Evolutionary conservation across 495 filamentous ascomycete species (phyloP), one percentile per base, ranked within the genome.

Genomic region (Hyaloscypha hepaticicola): DNA sequence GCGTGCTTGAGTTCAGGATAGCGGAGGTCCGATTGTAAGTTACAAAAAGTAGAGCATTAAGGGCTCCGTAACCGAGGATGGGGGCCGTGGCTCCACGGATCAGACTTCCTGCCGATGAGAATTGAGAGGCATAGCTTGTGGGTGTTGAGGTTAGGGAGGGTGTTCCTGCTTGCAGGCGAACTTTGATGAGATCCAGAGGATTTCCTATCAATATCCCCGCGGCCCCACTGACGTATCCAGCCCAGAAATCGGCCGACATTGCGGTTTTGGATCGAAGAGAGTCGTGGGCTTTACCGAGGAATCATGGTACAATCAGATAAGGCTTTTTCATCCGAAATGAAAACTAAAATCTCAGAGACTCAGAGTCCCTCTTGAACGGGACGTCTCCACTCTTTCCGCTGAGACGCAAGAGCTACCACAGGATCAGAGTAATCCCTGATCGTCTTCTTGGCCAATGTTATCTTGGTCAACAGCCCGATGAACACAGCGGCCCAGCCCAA

Each of bases 221-320:
- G 58, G 88, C 91, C 21, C 93, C 93, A 70, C 88, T 91, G 67
- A 94, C 77, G 76, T 96, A 96, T 68, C 92, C 90, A 25, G 83
- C 88, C 88, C 87, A 93, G 77, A 95, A 96, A 76, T 94, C 91
- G 61, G 89, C 83, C 33, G 89, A 89, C 89, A 93, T 93, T 65
- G 51, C 68, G 33, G 49, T 33, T 57, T 57, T 45, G 38, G 38
- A 4, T 8, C 48, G 16, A 49, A 58, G 60, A 31, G 26, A 41
- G 28, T 26, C 38, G 26, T 25, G 12, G 45, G 41, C 29, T 8
- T 65, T 66, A 59, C 63, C 29, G 51, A 12, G 25, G 19, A 26
- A 45, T 63, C 65, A 63, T 62, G 45, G 38, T 41, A 21, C 24
- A 29, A 6, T 67, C 14, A 28, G 12, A 25, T 31, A 28, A 38